Conservation (phyloP, 768 basidiomycete genomes). For the Galerina marginata region DNA sequence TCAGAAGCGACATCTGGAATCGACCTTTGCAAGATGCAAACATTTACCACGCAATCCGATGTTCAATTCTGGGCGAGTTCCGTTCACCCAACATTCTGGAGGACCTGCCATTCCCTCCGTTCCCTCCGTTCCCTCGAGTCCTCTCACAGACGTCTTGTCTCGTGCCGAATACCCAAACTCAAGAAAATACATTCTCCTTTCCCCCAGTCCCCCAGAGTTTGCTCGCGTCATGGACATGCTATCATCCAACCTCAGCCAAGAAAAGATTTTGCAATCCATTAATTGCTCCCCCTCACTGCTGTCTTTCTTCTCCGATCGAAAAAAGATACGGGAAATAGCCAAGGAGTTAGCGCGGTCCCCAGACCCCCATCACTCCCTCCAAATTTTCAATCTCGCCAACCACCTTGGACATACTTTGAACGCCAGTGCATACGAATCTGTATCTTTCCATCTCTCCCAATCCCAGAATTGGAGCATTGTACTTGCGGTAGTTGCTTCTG, state of each 20-base stretch:
- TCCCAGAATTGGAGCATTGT: slow-evolving; percentile 56
- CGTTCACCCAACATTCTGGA: neutral
- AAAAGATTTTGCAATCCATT: slow-evolving; percentile 24
- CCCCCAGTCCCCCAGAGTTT: slow-evolving; percentile 17
- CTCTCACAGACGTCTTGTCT: neutral
- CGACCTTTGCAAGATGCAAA: slow-evolving; percentile 29
- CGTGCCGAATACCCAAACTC: neutral
- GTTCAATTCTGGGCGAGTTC: slow-evolving; percentile 11
- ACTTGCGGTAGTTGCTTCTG: slow-evolving; percentile 52
- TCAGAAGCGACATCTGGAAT: slow-evolving; percentile 58
- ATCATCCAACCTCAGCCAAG: slow-evolving; percentile 9
- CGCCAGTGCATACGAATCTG: slow-evolving; percentile 62
- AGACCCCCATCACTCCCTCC: slow-evolving; percentile 46
- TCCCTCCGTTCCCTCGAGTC: neutral
- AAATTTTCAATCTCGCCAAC: slow-evolving; percentile 53
- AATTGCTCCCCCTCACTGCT: slow-evolving; percentile 23
- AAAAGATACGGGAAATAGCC: slow-evolving; percentile 36
- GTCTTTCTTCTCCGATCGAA: slow-evolving; percentile 34
- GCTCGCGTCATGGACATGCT: slow-evolving; percentile 18
- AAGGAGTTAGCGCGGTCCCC: slow-evolving; percentile 37
- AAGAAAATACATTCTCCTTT: neutral
- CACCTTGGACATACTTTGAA: slow-evolving; percentile 54
- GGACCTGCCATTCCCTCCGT: slow-evolving; percentile 3
- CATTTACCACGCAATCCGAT: slow-evolving; percentile 13
- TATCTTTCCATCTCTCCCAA: slow-evolving; percentile 54